Conservation (phyloP, 306 rosid genomes). For the Carpinus viminea region DNA sequence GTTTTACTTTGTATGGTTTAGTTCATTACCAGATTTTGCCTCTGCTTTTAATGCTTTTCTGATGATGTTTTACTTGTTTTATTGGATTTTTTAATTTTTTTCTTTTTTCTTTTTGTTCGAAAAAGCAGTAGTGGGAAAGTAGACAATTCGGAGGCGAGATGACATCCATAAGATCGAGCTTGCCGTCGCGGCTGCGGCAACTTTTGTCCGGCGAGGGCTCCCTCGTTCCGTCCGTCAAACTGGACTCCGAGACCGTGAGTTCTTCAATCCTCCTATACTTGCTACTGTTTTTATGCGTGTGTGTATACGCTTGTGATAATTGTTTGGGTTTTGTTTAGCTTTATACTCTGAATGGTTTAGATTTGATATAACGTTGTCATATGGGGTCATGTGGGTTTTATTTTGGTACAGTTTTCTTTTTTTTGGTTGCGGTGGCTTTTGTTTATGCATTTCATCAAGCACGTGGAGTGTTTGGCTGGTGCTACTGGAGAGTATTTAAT, state of each 20-base stretch:
- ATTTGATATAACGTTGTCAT: not conserved
- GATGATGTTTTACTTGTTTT: not conserved
- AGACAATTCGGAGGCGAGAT: slow-evolving; percentile 74
- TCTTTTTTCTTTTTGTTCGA: slow-evolving; percentile 13
- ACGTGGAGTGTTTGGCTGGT: slow-evolving; percentile 1
- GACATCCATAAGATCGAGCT: slow-evolving; percentile 84
- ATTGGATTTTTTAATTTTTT: not conserved
- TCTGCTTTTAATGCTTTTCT: slow-evolving; percentile 22
- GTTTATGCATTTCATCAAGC: too few relatives aligned
- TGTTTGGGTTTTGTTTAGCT: slow-evolving; percentile 19
- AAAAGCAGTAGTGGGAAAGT: slow-evolving; percentile 52
- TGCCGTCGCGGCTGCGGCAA: slow-evolving; percentile 96
- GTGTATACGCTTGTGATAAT: not conserved
- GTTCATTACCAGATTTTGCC: slow-evolving; percentile 18
- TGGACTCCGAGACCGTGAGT: slow-evolving; percentile 91
- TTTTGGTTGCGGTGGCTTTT: not conserved
- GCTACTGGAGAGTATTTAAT: slow-evolving; percentile 1
- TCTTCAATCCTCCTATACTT: not conserved
- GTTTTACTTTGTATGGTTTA: slow-evolving; percentile 22
- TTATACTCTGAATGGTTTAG: not conserved
- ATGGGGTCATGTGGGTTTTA: not conserved
- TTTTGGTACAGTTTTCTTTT: not conserved
- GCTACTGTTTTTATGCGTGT: not conserved
- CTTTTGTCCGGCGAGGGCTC: slow-evolving; percentile 82
- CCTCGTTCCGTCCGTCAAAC: slow-evolving; percentile 78